These are phyloP conservation scores for Ceratocystis albifundus DNA, from an alignment of 2,329 filamentous ascomycete species.

Conservation along the genomic window DNA sequence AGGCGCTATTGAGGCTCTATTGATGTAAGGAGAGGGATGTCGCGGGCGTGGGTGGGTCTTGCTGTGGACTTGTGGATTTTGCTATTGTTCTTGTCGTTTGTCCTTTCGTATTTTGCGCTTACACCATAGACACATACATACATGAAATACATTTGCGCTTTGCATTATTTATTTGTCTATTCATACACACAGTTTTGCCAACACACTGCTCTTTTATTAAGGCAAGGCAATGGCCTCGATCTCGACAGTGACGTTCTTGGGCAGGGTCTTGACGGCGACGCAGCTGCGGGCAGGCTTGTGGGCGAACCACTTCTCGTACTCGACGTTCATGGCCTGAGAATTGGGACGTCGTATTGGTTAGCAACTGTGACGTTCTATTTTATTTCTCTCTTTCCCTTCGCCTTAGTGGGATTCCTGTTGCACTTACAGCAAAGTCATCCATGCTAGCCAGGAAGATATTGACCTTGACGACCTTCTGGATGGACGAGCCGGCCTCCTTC, in stretches of 20 bases:
- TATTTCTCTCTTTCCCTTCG: too few species aligned
- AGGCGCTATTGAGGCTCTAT: conserved; percentile 11
- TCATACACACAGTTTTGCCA: conserved; percentile 1
- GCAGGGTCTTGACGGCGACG: conserved; percentile 79
- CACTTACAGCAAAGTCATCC: conserved; percentile 61
- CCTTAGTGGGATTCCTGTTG: not conserved
- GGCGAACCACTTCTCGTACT: conserved; percentile 71
- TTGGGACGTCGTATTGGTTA: not conserved
- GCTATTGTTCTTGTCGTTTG: conserved; percentile 7
- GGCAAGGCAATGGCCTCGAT: conserved; percentile 77
- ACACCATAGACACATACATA: not conserved
- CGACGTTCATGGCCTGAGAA: conserved; percentile 60
- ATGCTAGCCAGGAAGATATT: conserved; percentile 88
- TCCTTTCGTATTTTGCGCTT: not conserved
- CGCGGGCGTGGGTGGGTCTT: not conserved
- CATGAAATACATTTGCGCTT: conserved; percentile 1
- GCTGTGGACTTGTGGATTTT: not conserved
- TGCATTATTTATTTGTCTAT: conserved; percentile 16
- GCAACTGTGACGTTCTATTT: not conserved
- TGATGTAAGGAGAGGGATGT: not conserved
- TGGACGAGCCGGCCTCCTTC: conserved; percentile 63
- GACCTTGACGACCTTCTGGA: conserved; percentile 78
- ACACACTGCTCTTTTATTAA: conserved; percentile 29
- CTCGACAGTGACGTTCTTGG: conserved; percentile 76
- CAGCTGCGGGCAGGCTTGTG: conserved; percentile 83